A percentile compares a stretch with the other conserved stretches of the same genome.
Conservation (phyloP, 106 monocot species). For the Narthecium ossifragum region DNA sequence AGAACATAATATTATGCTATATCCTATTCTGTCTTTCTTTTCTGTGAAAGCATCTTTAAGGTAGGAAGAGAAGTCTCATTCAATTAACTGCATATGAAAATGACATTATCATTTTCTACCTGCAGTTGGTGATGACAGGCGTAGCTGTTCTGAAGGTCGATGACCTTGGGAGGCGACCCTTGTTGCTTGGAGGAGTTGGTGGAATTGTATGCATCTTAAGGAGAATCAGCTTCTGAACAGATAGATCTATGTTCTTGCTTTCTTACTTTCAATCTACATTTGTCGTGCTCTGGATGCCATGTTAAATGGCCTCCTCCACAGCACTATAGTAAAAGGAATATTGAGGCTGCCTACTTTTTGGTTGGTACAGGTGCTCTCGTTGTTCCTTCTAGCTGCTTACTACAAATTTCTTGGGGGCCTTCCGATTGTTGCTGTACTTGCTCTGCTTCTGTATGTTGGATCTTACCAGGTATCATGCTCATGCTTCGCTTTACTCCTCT, state of each 20-base stretch:
- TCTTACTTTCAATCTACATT: not conserved
- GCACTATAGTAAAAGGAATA: too few relatives aligned
- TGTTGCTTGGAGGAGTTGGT: too few relatives aligned
- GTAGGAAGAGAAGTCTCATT: too few relatives aligned
- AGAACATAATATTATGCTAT: too few relatives aligned
- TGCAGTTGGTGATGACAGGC: too few relatives aligned
- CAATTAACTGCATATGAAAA: too few relatives aligned
- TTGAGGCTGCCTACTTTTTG: not conserved
- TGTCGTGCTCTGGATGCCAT: not conserved
- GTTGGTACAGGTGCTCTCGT: conserved; percentile 63
- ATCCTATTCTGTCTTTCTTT: too few relatives aligned
- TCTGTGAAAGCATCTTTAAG: too few relatives aligned
- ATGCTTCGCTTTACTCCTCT: not conserved
- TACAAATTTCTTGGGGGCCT: conserved; percentile 69
- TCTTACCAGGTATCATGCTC: conserved; percentile 79
- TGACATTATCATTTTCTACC: too few relatives aligned
- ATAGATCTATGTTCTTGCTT: too few relatives aligned
- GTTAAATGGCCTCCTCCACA: not conserved
- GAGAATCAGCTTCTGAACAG: not conserved
- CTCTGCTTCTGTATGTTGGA: conserved; percentile 94
- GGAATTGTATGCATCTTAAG: conserved; percentile 70
- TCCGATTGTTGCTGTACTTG: conserved; percentile 82
- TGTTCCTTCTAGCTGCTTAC: conserved; percentile 90
- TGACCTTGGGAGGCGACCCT: too few relatives aligned
- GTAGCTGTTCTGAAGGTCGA: too few relatives aligned